Percentiles rank a stretch among this genome's conserved stretches.
phyloP scores from a whole-genome alignment of 352 stramenopile genomes.

The Phytophthora cajani region DNA sequence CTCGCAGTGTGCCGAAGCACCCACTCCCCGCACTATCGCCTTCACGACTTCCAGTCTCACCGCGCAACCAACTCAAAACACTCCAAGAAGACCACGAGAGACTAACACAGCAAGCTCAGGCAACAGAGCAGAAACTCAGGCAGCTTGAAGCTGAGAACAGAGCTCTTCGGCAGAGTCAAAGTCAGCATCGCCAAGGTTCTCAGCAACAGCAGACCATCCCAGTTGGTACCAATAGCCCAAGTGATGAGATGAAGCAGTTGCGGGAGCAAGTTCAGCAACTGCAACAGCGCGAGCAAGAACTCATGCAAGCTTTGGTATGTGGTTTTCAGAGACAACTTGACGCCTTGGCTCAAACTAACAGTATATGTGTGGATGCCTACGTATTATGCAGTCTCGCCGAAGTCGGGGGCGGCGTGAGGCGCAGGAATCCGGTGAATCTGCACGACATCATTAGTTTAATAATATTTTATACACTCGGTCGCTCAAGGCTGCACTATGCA shows the following conservation, averaged over 20 bases:
- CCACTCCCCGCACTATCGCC: constrained; percentile 16
- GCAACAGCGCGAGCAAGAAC: constrained; percentile 79
- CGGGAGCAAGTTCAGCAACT: constrained; percentile 71
- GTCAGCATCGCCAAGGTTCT: constrained; percentile 9
- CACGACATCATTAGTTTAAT: constrained; percentile 1
- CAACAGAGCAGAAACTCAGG: constrained; percentile 37
- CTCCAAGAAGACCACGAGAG: constrained; percentile 77
- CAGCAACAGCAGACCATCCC: neutral
- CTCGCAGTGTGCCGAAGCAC: constrained; percentile 1
- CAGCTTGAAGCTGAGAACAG: constrained; percentile 62
- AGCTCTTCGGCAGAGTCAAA: constrained; percentile 28
- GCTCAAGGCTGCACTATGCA: no score
- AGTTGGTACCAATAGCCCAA: constrained; percentile 25
- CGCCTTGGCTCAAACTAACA: neutral
- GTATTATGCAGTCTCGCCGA: constrained; percentile 41
- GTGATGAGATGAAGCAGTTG: constrained; percentile 44
- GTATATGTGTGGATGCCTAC: neutral
- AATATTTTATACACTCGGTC: neutral
- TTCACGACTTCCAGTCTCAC: constrained; percentile 5
- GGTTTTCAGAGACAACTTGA: neutral
- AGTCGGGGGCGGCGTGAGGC: constrained; percentile 58
- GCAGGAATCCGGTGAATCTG: constrained; percentile 13
- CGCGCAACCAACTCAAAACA: constrained; percentile 57
- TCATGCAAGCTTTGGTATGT: constrained; percentile 81
- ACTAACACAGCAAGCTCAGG: constrained; percentile 37